Base-by-base conservation (phyloP, 225 moss, liverwort and hornwort species). In the Lunularia cruciata region DNA sequence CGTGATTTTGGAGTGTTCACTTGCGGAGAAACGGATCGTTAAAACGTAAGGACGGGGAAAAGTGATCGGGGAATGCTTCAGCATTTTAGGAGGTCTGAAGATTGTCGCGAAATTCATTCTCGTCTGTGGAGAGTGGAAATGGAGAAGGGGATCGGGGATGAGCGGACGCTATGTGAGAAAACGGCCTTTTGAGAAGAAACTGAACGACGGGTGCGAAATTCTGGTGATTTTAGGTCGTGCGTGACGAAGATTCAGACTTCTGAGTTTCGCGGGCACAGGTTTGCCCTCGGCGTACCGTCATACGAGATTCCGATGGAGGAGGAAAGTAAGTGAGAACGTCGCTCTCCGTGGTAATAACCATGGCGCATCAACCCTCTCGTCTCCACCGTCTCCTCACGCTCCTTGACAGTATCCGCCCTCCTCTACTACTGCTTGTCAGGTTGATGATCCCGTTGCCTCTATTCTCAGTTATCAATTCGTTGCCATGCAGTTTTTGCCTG, bases 301-400 rank as follows among this genome's bases (percentile, higher is more conserved):
- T 19, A 46, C 30, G 30, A 28, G 45, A 30, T 52, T 53, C 53
- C 31, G 34, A 67, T 49, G 67, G 23, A 52, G 63, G 58, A 33
- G 48, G 57, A 65, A 45, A 18, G 43, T 71, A 49, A 40, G 60
- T 82, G 62, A 70, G 54, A 48, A n/a, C 19, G 30, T 61, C 55
- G 66, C 26, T 15, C 65, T 40, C 53, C 33, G 54, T 37, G 63
- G 47, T 42, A 56, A 51, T 75, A 43, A 74, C 74, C 45, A 94
- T 94, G 93, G 93, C 93, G 83, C 93, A 94, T 70, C 93, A 94
- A 83, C 88, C 88, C 34, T 94, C 93, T 75, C 90, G 93, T 31
- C 90, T 94, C 72, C 86, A 94, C 78, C 90, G 93, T 63, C 90
- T 94, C 54, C 87, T 94, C 19, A 94, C 93, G 51, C 93, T 94